Base-by-base conservation (phyloP, 495 filamentous ascomycete genomes). In the Usnea hakonensis region DNA sequence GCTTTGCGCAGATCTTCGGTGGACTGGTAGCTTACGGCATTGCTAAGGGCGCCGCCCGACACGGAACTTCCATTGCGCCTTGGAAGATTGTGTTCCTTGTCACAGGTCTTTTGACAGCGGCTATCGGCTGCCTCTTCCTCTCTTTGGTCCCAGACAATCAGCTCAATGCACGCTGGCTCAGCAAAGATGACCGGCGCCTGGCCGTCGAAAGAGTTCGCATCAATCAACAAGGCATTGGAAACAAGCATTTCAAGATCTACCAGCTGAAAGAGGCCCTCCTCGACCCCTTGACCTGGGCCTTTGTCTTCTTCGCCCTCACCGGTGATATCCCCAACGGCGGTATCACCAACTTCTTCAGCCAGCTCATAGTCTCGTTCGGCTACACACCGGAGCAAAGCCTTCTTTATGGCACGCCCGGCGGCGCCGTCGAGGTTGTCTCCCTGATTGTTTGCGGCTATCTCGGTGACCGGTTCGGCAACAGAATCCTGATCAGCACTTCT, bases 51-150 rank as follows among this genome's bases (percentile, higher is more conserved):
- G 78, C 77, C 0, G 68, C 72, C 21, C 73, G 74, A 26, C 72
- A 85, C 58, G 82, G 80, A 9, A 76, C 83, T 0, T 54, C 75
- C 19, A 80, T 88, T 64, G 80, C 78, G 38, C 76, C 82, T 2
- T 88, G 86, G 86, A 86, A 87, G 72, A 83, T 88, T 43, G 73
- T 88, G 5, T 90, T 89, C 71, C 78, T 90, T 2, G 77, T 85
- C 28, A 85, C 82, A 1, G 87, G 87, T 1, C 73, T 86, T 0
- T 71, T 87, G 43, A 90, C 87, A 8, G 68, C 81, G 2, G 66
- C 71, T 1, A 75, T 87, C 58, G 84, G 86, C 30, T 52, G 82
- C 16, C 44, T 84, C 6, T 87, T 90, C 67, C 73, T 86, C 19
- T 85, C 78, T 70, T 69, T 85, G 32, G 75, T 90, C 56, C 87